Base-by-base conservation (phyloP, 371 early-diverging fungal genomes). In the Rhizomucor miehei region DNA sequence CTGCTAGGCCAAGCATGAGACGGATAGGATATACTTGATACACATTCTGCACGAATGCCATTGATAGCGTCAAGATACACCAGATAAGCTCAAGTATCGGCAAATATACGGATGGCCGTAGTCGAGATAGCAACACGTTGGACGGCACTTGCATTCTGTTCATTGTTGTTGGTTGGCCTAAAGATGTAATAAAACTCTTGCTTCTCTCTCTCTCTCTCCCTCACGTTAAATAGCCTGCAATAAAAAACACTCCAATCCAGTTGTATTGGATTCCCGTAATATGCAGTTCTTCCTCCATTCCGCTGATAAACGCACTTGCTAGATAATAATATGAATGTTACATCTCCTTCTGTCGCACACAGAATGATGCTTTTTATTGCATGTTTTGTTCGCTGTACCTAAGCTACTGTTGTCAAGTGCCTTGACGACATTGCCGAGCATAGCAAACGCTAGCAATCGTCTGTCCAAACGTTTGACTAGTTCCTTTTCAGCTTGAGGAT, bases 61-160 rank as follows among this genome's bases (percentile, higher is more conserved):
- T 85, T 19, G 73, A 66, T 41, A 82, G 61, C 24, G 81, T 80
- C 49, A 81, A 44, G 6, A 80, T 13, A 35, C 81, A 77, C 85
- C 87, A 87, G 10, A 76, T 48, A 17, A 73, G 46, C 37, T 80
- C 80, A 29, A 85, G 60, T 0, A 64, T 45, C 8, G 81, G 77
- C 38, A 86, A 64, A 62, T 83, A 86, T 19, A 59, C 45, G 0
- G 75, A 71, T 4, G 86, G 86, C 6, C 74, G 70, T 21, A 68
- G 56, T 19, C 63, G 62, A n/a, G 84, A 79, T 14, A 86, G 54
- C 1, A 84, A 37, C 44, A 84, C 63, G 66, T 86, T 86, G 9
- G 85, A 81, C 8, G 86, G 86, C 38, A 84, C 61, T 37, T 85
- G 79, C 79, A 78, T 78, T 8, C 77, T 77, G 52, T n/a, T n/a